Evolutionary conservation across 1,284 basidiomycete genomes (phyloP), one percentile per base, ranked within the genome.

Genomic region (Tilletia walkeri): DNA sequence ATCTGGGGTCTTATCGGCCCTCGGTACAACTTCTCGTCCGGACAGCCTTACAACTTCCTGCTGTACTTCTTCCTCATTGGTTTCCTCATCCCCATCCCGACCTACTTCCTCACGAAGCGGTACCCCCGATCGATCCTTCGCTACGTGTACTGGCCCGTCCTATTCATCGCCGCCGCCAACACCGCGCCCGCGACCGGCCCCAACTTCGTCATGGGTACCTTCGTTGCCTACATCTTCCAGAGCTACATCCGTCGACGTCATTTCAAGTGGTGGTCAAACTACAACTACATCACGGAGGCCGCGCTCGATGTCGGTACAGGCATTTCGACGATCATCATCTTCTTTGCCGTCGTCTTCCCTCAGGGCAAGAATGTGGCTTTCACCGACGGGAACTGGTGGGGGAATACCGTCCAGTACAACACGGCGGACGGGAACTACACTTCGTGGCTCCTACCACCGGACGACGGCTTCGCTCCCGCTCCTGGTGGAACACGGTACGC

Each of bases 181-280:
- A 36, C 54, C 2, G 63, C 39, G 18, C 80, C 78, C 24, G 76
- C 78, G 69, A 77, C 75, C 68, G 45, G 77, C 18, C 65, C 70
- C 16, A 73, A 77, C 69, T 67, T n/a, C 16, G 34, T 39, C 56
- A 54, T 63, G 48, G 72, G 72, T 68, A 73, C 70, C 65, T 72
- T 88, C 65, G 86, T 86, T 49, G 91, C 77, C 12, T 80, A 80
- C 73, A 38, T 82, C 66, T 82, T 82, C 74, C 79, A 82, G 72
- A 79, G 78, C 69, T 67, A 80, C 34, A 75, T 82, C 66, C 74
- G 79, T 10, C 70, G 67, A 34, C 65, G 69, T 7, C 72, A 74
- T 24, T 81, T 82, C 68, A 75, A 68, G 5, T 82, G 80, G 76
- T 84, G 82, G 82, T 75, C 75, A 65, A 70, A 76, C 49, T 82